phyloP scores from a whole-genome alignment of 192 early-diverging fungal genomes.

The Linnemannia hyalina region DNA sequence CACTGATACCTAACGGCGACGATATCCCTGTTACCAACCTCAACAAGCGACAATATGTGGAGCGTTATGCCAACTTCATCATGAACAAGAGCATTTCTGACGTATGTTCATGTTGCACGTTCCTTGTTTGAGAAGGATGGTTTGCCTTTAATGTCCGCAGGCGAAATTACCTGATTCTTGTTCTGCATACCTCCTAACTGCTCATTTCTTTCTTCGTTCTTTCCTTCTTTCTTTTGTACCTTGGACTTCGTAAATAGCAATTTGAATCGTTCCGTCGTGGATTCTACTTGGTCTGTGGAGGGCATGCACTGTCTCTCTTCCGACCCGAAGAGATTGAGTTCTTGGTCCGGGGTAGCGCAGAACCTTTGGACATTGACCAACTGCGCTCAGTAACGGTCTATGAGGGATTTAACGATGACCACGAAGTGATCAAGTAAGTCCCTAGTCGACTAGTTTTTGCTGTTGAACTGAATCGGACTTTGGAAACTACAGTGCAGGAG shows the following conservation, averaged over 20 bases:
- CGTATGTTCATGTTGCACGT: conserved; percentile 26
- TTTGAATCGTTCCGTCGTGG: conserved; percentile 90
- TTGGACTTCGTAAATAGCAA: conserved; percentile 55
- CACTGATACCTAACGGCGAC: conserved; percentile 74
- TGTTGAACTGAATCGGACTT: neutral
- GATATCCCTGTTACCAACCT: conserved; percentile 71
- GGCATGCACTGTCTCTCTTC: conserved; percentile 89
- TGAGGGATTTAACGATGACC: conserved; percentile 71
- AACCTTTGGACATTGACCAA: conserved; percentile 71
- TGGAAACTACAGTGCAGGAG: neutral
- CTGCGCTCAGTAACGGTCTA: conserved; percentile 67
- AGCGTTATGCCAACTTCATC: conserved; percentile 85
- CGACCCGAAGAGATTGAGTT: conserved; percentile 94
- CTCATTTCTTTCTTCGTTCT: neutral
- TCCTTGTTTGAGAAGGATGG: neutral
- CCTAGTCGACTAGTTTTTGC: neutral
- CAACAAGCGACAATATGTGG: conserved; percentile 85
- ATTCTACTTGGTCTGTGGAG: conserved; percentile 89
- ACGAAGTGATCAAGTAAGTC: conserved; percentile 65
- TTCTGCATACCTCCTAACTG: conserved; percentile 12
- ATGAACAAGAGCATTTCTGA: conserved; percentile 78
- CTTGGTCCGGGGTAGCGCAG: conserved; percentile 86
- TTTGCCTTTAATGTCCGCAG: neutral
- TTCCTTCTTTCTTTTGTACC: neutral
- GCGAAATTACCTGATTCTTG: neutral